A percentile compares a stretch with the other conserved stretches of the same genome.
Evolutionary conservation across 2,329 filamentous ascomycete genomes (phyloP).

Genomic region (Colletotrichum aenigma): DNA sequence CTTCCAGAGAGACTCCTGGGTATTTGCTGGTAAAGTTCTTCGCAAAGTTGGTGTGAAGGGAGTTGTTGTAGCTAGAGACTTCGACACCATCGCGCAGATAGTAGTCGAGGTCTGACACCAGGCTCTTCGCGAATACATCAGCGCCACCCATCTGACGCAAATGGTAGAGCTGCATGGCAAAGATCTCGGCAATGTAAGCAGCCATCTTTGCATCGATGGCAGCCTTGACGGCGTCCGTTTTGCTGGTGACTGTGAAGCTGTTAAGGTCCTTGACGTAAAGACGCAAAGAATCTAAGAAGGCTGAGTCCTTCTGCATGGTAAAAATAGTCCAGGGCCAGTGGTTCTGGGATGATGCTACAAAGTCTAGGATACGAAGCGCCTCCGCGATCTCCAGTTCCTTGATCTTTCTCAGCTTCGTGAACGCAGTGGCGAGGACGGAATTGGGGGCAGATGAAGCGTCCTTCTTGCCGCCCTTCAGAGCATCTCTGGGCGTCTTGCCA

Average conservation of each 20-base stretch:
- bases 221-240: slow-evolving; percentile 59
- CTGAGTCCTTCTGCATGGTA: slow-evolving; percentile 73
- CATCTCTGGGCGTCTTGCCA: slow-evolving; percentile 81
- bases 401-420: slow-evolving; percentile 72
- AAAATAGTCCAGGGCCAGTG: slow-evolving; percentile 96
- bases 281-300: slow-evolving; percentile 75
- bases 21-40: slow-evolving; percentile 85
- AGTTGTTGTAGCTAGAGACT: slow-evolving; percentile 84
- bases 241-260: slow-evolving; percentile 55
- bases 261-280: slow-evolving; percentile 68
- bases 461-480: slow-evolving; percentile 62
- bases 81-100: slow-evolving; percentile 78
- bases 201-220: slow-evolving; percentile 74
- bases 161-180: slow-evolving; percentile 90
- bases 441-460: slow-evolving; percentile 53
- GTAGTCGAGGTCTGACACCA: slow-evolving; percentile 79
- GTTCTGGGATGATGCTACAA: slow-evolving; percentile 87
- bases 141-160: slow-evolving; percentile 77
- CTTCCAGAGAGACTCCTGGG: slow-evolving; percentile 71
- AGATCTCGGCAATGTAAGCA: slow-evolving; percentile 82
- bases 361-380: slow-evolving; percentile 79
- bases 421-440: slow-evolving; percentile 76
- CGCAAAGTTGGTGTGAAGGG: slow-evolving; percentile 83
- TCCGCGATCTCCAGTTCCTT: slow-evolving; percentile 67
- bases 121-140: slow-evolving; percentile 67